Conservation (phyloP, 768 basidiomycete genomes). For the Auriscalpium microsporum region DNA sequence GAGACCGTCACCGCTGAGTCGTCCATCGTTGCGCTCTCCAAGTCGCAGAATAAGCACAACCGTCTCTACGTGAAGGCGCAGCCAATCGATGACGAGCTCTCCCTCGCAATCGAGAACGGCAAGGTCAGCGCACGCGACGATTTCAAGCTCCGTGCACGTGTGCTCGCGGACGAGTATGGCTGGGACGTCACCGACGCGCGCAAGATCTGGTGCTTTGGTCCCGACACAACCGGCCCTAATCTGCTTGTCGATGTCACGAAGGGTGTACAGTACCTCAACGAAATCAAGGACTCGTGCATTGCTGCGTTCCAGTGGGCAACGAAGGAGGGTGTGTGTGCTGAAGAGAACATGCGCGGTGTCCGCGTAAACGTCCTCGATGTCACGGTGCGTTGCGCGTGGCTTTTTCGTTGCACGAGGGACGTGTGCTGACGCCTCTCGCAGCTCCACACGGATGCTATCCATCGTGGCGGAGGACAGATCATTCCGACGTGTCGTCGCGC, state of each 20-base stretch:
- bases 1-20: conserved; percentile 98
- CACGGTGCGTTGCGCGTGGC: conserved; percentile 47
- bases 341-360: conserved; percentile 98
- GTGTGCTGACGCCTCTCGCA: conserved; percentile 22
- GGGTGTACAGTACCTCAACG: conserved; percentile 98
- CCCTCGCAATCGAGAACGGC: conserved; percentile 85
- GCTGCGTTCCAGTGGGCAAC: conserved; percentile 99
- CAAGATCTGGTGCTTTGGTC: conserved; percentile 99
- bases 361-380: conserved; percentile 96
- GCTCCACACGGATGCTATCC: conserved; percentile 98
- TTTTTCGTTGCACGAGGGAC: background rate
- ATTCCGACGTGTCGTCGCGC: conserved; percentile 96
- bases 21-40: conserved; percentile 90
- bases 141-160: conserved; percentile 92
- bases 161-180: conserved; percentile 91
- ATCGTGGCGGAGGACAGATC: conserved; percentile 97
- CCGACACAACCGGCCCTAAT: conserved; percentile 96
- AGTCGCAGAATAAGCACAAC: conserved; percentile 99
- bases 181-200: conserved; percentile 99
- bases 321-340: conserved; percentile 93
- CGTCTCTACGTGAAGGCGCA: conserved; percentile 90
- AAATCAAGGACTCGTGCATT: conserved; percentile 99
- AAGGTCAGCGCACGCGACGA: conserved; percentile 87
- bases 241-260: conserved; percentile 96
- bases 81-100: conserved; percentile 91